These are phyloP conservation scores for Colletotrichum sp. DNA, from an alignment of 2,329 filamentous ascomycete genomes.

Conservation along the genomic window DNA sequence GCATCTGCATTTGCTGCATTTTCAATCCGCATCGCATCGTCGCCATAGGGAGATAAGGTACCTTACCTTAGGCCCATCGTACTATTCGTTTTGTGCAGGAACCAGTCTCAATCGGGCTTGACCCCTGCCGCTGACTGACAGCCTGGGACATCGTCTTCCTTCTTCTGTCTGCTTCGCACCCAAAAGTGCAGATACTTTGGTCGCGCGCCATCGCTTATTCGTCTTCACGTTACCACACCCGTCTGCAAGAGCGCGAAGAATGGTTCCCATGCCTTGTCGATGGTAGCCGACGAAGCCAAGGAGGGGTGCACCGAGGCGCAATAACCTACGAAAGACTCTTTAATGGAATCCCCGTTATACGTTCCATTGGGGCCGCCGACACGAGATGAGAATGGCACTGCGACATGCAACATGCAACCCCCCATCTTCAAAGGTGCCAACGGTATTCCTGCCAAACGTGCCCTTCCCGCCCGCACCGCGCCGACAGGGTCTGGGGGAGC, in stretches of 20 bases:
- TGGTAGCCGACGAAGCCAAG: neutral
- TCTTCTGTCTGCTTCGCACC: neutral
- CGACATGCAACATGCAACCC: neutral
- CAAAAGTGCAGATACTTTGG: neutral
- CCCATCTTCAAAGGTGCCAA: neutral
- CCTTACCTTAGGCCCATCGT: constrained; percentile 11
- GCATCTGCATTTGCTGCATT: neutral
- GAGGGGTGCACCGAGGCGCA: neutral
- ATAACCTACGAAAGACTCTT: neutral
- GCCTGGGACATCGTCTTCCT: neutral
- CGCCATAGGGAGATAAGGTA: constrained; percentile 7
- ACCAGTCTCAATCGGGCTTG: constrained; percentile 9
- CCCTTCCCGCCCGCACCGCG: neutral
- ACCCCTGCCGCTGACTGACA: constrained; percentile 6
- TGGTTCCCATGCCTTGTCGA: neutral
- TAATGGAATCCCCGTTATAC: neutral
- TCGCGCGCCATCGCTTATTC: neutral
- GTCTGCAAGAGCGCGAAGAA: neutral
- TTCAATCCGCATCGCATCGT: neutral
- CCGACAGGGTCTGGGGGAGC: neutral
- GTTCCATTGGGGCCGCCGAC: neutral
- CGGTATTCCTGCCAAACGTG: neutral
- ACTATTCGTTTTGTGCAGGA: constrained; percentile 19
- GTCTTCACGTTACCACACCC: neutral
- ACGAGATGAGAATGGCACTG: constrained; percentile 1